Evolutionary conservation across 352 stramenopile species (phyloP), one percentile per base, ranked within the genome.

Genomic region (Phytophthora ramorum): DNA sequence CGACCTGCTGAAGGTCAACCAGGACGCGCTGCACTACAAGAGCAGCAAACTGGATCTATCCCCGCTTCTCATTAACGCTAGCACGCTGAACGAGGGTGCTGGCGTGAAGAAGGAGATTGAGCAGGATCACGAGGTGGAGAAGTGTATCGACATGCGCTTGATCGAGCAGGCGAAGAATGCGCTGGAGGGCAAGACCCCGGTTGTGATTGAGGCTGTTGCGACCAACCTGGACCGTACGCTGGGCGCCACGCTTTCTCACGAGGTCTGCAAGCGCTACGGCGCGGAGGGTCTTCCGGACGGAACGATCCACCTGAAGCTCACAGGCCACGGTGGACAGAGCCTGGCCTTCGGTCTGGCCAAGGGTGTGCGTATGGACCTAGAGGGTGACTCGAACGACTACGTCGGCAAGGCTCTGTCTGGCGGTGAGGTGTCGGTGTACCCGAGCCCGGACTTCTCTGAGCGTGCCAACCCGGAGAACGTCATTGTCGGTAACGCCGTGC

Each of bases 371-470:
- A 84, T 98, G 37, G 91, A 95, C 59, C 70, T 92, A 24, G 82
- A 97, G 45, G 97, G 97, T 43, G 97, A 99, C 81, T 95, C 93
- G 40, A 98, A 99, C 76, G 97, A 99, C 76, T 98, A 98, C 69
- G 93, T 97, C 22, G 96, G 95, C 66, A 99, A 98, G 80, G 90
- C 93, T 34, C 81, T 98, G 32, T 97, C 89, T 35, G 95, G 95
- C 43, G 94, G 96, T 63, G 96, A 97, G 65, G 92, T 99, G 69
- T 79, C 91, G 24, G 95, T 99, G 13, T 97, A 89, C 64, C 96
- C 96, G 20, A 81, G 77, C 47, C 50, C 55, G 2, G 78, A 87
- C 6, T 89, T 89, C 34, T 78, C 80, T 4, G 77, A 88, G 49
- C 78, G 85, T 49, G 82, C 90, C 5, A 70, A 98, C 47, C 67